phyloP scores from a whole-genome alignment of 495 filamentous ascomycete species.

The Hyaloscypha bicolor region DNA sequence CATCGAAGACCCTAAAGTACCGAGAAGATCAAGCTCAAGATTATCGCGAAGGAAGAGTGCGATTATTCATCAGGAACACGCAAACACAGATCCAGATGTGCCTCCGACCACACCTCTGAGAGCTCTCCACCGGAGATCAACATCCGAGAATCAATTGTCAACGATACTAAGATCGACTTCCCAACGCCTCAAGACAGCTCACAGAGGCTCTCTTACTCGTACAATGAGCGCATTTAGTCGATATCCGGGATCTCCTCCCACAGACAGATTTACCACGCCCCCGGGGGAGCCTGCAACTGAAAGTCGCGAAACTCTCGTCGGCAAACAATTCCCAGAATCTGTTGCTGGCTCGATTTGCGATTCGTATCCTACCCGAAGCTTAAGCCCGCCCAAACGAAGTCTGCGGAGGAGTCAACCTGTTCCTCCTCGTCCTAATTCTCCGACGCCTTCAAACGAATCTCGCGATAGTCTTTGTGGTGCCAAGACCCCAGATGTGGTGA shows the following conservation, averaged over 20 bases:
- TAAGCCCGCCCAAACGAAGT: constrained; percentile 3
- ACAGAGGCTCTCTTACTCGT: constrained; percentile 20
- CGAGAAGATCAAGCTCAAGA: constrained; percentile 8
- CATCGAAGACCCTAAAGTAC: constrained; percentile 17
- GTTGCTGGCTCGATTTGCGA: constrained; percentile 4
- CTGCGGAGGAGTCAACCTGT: background rate
- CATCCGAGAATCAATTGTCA: constrained; percentile 26
- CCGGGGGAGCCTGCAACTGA: background rate
- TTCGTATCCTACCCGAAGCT: background rate
- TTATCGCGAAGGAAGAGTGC: background rate
- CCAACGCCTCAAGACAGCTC: constrained; percentile 21
- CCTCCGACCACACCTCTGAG: background rate
- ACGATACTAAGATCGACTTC: constrained; percentile 30
- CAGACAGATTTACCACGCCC: constrained; percentile 10
- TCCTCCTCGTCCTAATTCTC: background rate
- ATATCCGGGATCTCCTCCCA: constrained; percentile 13
- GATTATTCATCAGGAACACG: background rate
- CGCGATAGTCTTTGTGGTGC: constrained; percentile 21
- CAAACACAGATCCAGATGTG: background rate
- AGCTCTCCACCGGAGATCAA: constrained; percentile 7
- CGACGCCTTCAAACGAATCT: constrained; percentile 10
- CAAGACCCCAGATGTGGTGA: constrained; percentile 10
- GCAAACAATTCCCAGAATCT: constrained; percentile 8
- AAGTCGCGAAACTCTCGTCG: constrained; percentile 11
- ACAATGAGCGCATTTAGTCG: constrained; percentile 14